Conservation (phyloP, 352 stramenopile genomes). For the Globisporangium nunn region DNA sequence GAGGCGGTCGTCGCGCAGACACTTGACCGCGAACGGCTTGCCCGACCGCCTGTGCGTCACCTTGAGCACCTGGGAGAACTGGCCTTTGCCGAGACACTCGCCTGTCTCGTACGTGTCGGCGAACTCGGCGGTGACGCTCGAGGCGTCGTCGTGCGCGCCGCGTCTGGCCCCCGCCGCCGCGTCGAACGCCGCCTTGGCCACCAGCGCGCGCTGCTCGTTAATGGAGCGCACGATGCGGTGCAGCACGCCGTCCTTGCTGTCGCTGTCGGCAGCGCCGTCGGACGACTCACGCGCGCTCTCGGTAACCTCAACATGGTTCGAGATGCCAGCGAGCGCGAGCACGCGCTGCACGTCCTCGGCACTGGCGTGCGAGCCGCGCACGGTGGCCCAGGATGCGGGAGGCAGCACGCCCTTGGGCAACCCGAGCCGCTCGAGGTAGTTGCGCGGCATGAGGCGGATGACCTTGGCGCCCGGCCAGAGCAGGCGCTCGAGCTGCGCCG, state of each 20-base stretch:
- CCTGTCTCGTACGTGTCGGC: constrained; percentile 56
- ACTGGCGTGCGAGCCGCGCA: constrained; percentile 43
- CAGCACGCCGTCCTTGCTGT: constrained; percentile 17
- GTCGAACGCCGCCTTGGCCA: constrained; percentile 4
- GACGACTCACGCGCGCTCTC: constrained; percentile 6
- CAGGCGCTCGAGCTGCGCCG: constrained; percentile 44
- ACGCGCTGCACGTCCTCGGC: constrained; percentile 50
- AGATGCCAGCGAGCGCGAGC: constrained; percentile 46
- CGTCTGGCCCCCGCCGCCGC: constrained; percentile 1
- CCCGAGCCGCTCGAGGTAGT: constrained; percentile 42
- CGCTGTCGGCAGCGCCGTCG: constrained; percentile 6
- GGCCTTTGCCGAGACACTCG: constrained; percentile 41
- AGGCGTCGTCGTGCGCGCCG: constrained; percentile 6
- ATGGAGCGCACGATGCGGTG: constrained; percentile 28
- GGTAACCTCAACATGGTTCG: constrained; percentile 33
- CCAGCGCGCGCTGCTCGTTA: constrained; percentile 19
- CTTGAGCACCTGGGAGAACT: constrained; percentile 59
- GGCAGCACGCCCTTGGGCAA: constrained; percentile 46
- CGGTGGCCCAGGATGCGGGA: constrained; percentile 40
- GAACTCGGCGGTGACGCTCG: constrained; percentile 25
- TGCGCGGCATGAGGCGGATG: constrained; percentile 69
- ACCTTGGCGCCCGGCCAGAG: constrained; percentile 59
- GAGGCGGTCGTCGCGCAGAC: constrained; percentile 38
- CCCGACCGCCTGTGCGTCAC: constrained; percentile 37
- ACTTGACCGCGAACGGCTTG: constrained; percentile 54